Evolutionary conservation across 805 yeast species (phyloP).

Genomic region (Tetrapisispora phaffii): DNA sequence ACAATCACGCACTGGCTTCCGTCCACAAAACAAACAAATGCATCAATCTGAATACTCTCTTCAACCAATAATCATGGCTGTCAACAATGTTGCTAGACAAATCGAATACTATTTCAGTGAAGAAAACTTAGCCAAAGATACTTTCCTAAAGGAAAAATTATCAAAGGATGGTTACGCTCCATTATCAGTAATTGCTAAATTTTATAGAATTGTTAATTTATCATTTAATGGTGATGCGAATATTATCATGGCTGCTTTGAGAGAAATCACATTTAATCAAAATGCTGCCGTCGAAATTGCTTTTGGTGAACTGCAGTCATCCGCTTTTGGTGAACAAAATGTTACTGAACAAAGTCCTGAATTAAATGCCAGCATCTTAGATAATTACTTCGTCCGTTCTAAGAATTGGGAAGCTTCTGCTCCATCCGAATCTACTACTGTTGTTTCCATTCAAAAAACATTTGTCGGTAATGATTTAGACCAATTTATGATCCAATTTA

Average conservation of each 20-base stretch:
- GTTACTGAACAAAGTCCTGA: constrained; percentile 1
- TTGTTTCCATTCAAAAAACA: constrained; percentile 12
- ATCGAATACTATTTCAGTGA: constrained; percentile 83
- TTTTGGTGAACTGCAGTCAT: constrained; percentile 9
- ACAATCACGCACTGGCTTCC: constrained; percentile 5
- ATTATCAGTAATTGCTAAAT: constrained; percentile 20
- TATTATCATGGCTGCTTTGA: constrained; percentile 24
- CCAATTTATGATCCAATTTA: constrained; percentile 8
- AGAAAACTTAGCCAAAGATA: constrained; percentile 80
- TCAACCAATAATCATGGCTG: constrained; percentile 22
- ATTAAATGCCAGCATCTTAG: constrained; percentile 7
- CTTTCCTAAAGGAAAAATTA: constrained; percentile 69
- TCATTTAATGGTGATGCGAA: constrained; percentile 36
- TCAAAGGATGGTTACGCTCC: constrained; percentile 27
- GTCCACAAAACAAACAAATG: constrained; percentile 11
- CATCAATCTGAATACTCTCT: constrained; percentile 16
- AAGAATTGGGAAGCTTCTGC: constrained; percentile 21
- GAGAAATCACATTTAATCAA: constrained; percentile 26
- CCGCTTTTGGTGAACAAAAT: constrained; percentile 3
- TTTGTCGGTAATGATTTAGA: constrained; percentile 20
- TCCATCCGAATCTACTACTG: constrained; percentile 12
- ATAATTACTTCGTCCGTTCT: constrained; percentile 24
- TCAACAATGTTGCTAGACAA: constrained; percentile 39
- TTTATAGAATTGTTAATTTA: constrained; percentile 37
- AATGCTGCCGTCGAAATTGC: constrained; percentile 24